Evolutionary conservation across 352 stramenopile species (phyloP).

Genomic region (Peronospora farinosa): DNA sequence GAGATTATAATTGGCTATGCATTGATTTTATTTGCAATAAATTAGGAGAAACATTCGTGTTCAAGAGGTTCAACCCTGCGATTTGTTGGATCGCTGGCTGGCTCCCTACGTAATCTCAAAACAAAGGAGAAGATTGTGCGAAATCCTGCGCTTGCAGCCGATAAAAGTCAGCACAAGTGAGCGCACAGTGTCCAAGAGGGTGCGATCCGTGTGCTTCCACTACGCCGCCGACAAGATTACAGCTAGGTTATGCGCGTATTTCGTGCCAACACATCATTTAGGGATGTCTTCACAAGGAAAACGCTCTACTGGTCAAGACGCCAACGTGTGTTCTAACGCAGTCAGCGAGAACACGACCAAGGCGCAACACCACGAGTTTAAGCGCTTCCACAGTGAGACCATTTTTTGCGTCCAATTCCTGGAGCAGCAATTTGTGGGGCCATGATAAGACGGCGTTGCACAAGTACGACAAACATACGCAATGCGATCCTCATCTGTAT

Average conservation of each 20-base stretch:
- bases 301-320: conserved; percentile 85
- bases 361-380: conserved; percentile 89
- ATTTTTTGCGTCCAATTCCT: conserved; percentile 96
- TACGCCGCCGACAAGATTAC: conserved; percentile 91
- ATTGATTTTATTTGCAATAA: no score
- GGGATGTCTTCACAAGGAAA: conserved; percentile 89
- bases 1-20: no score
- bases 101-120: conserved; percentile 68
- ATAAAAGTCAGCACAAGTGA: conserved; percentile 85
- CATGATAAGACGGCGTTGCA: conserved; percentile 91
- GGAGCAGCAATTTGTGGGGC: conserved; percentile 86
- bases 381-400: conserved; percentile 91
- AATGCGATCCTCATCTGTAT: conserved; percentile 76
- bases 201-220: conserved; percentile 87
- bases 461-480: conserved; percentile 91
- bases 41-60: no score
- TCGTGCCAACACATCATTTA: conserved; percentile 92
- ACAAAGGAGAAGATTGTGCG: conserved; percentile 91
- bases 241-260: conserved; percentile 68
- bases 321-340: conserved; percentile 89
- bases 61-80: no score
- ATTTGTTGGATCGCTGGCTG: no score
- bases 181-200: conserved; percentile 88
- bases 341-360: conserved; percentile 87
- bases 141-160: conserved; percentile 39